These are phyloP conservation scores for Populus tomentosa DNA, from an alignment of 441 rosid species.

Conservation along the genomic window DNA sequence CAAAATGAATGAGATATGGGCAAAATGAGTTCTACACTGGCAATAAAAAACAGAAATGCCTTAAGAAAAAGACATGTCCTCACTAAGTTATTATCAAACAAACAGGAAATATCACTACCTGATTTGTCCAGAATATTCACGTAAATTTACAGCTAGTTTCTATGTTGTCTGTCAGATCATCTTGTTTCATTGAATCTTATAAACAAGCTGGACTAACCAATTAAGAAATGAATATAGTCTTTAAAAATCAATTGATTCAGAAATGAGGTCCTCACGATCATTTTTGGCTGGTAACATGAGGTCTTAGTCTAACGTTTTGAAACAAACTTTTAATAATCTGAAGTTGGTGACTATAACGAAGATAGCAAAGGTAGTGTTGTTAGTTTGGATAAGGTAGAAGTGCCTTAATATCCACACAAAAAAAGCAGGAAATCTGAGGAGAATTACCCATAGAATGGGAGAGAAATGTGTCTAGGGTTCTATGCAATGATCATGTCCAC, in stretches of 20 bases:
- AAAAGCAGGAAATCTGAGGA: neutral
- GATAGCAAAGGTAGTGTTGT: neutral
- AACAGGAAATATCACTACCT: neutral
- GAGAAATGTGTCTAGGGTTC: neutral
- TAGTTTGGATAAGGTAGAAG: neutral
- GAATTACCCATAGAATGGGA: neutral
- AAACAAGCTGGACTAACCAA: neutral
- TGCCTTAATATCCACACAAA: neutral
- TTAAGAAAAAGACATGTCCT: neutral
- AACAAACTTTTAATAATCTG: neutral
- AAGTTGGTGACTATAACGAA: neutral
- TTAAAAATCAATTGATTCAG: neutral
- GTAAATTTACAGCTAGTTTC: neutral
- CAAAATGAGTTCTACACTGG: neutral
- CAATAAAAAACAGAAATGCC: neutral
- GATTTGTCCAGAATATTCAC: neutral
- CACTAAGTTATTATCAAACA: neutral
- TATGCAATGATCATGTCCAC: neutral
- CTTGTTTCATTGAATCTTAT: neutral
- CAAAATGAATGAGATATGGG: neutral
- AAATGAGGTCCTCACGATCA: neutral
- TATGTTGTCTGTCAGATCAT: neutral
- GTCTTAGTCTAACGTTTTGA: neutral
- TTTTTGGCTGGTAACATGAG: neutral
- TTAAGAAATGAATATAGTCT: neutral